A percentile compares a stretch with the other conserved stretches of the same genome.
phyloP scores from a whole-genome alignment of 805 yeast genomes.

The Schwanniomyces pseudopolymorphus region DNA sequence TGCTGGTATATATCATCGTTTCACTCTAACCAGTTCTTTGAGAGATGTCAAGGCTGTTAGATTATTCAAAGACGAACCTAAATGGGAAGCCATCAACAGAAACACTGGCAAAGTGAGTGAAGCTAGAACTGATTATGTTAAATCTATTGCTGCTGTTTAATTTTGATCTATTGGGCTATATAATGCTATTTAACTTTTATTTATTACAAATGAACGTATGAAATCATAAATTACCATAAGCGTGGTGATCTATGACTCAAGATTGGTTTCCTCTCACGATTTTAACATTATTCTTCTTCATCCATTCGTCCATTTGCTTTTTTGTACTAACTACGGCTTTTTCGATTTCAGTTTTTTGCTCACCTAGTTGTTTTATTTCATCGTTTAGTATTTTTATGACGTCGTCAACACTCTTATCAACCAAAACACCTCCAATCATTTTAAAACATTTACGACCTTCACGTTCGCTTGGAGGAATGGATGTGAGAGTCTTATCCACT shows the following conservation, averaged over 20 bases:
- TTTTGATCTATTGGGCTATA: neutral
- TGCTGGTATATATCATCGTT: slow-evolving; percentile 92
- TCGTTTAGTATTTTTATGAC: slow-evolving; percentile 43
- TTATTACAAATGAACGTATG: neutral
- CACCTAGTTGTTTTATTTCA: slow-evolving; percentile 22
- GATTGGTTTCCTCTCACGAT: slow-evolving; percentile 24
- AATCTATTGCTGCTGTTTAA: slow-evolving; percentile 22
- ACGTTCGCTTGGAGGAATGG: slow-evolving; percentile 33
- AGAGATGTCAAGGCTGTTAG: slow-evolving; percentile 76
- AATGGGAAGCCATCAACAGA: slow-evolving; percentile 86
- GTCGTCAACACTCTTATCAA: slow-evolving; percentile 78
- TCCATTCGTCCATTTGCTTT: slow-evolving; percentile 40
- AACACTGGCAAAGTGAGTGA: slow-evolving; percentile 40
- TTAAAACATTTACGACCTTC: slow-evolving; percentile 76
- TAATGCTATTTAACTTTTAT: neutral
- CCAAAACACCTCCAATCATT: slow-evolving; percentile 91
- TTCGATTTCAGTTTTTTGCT: slow-evolving; percentile 23
- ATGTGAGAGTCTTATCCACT: slow-evolving; percentile 40
- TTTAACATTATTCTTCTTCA: slow-evolving; percentile 41
- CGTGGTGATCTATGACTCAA: neutral
- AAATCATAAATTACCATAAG: neutral
- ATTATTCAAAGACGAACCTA: slow-evolving; percentile 90
- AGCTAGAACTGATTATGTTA: slow-evolving; percentile 36
- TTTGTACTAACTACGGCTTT: slow-evolving; percentile 24
- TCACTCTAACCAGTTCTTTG: slow-evolving; percentile 61